Evolutionary conservation across 306 rosid genomes (phyloP), one percentile per base, ranked within the genome.

Genomic region (Trichosanthes cucumerina): DNA sequence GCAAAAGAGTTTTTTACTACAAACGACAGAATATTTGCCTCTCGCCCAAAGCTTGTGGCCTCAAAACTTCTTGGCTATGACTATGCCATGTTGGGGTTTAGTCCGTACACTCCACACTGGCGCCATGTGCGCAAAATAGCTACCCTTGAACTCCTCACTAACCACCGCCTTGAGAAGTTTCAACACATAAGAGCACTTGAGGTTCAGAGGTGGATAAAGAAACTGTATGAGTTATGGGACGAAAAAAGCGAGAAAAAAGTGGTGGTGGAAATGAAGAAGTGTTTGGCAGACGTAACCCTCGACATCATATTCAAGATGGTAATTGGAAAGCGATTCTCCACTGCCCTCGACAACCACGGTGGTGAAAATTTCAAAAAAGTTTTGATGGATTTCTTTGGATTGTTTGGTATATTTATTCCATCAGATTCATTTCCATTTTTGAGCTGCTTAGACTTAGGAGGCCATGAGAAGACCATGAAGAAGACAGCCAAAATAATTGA

Each of bases 401-500:
- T 87, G 36, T 87, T 86, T 12, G 87, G 90, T 1, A 78, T 87
- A 16, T 89, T 86, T 28, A 85, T 85, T 23, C 90, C 88, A 15
- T 83, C 89, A 0, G 91, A 91, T 26, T 88, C 89, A 1, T 60
- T 91, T 77, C 89, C 93, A 1, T 91, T 81, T 68, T 52, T 91
- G 54, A 49, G 87, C 9, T 89, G 91, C 90, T 60, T 89, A 18
- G 93, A 87, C 76, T 76, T 87, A 62, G 80, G 79, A 79, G 93
- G 93, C 14, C 88, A 86, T 44, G 88, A 87, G 78, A 88, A 10
- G 80, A 85, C 91, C 0, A 88, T 90, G 95, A 90, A 87, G 84
- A 87, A 79, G 73, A 88, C 92, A 1, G 87, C 91, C 0, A 78
- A 50, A 64, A 86, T 88, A 31, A 50, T 90, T 16, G 92, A 90